Evolutionary conservation across 441 rosid genomes (phyloP).

Genomic region (Daphne laureola): DNA sequence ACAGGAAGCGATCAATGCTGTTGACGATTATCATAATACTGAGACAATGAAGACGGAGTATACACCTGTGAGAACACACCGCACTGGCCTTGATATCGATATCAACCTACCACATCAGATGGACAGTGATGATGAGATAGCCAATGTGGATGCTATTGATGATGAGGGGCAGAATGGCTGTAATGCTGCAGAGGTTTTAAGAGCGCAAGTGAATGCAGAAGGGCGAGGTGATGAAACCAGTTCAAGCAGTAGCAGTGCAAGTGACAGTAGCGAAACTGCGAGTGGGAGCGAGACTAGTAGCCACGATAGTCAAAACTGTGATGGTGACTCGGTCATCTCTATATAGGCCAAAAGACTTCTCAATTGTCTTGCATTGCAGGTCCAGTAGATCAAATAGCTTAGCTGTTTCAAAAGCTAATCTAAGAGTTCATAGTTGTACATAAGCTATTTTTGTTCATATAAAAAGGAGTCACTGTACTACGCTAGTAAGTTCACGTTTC

Average conservation of each 20-base stretch:
- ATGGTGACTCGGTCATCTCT: constrained; percentile 26
- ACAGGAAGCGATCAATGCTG: constrained; percentile 37
- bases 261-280: constrained; percentile 32
- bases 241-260: constrained; percentile 37
- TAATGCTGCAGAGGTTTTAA: constrained; percentile 57
- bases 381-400: no score
- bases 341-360: constrained; percentile 5
- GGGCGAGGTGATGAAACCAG: constrained; percentile 27
- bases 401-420: no score
- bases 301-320: constrained; percentile 29
- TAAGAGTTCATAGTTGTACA: no score
- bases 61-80: constrained; percentile 21
- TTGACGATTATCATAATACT: constrained; percentile 15
- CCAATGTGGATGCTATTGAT: constrained; percentile 45
- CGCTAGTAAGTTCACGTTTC: no score
- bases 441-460: no score
- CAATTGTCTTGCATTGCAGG: no score
- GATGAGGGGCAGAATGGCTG: constrained; percentile 26
- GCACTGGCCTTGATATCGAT: constrained; percentile 45
- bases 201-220: constrained; percentile 48
- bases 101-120: constrained; percentile 36
- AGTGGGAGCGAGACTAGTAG: constrained; percentile 32
- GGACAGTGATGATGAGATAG: constrained; percentile 46
- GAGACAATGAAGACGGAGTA: constrained; percentile 13
- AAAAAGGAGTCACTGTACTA: no score